Percentiles rank a stretch among this genome's conserved stretches.
These are phyloP conservation scores for Alternaria ethzedia DNA, from an alignment of 2,329 filamentous ascomycete genomes.

Conservation along the genomic window DNA sequence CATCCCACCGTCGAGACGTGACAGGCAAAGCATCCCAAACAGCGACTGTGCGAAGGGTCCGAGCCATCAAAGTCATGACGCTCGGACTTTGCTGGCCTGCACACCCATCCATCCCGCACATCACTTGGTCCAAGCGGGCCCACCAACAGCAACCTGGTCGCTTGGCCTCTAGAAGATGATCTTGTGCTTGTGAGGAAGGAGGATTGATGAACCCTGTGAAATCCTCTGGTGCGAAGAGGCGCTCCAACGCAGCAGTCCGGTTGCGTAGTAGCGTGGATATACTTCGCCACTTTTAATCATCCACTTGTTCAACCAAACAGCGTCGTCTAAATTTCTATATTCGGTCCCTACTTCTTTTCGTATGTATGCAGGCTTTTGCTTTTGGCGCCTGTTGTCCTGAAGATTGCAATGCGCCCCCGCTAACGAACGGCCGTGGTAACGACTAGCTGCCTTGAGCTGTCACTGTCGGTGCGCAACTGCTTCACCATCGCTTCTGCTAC, in stretches of 20 bases:
- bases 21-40: constrained; percentile 27
- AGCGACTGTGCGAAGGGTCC: constrained; percentile 21
- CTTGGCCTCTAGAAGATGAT: constrained; percentile 22
- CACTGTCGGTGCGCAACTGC: constrained; percentile 33
- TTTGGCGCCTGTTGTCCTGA: constrained; percentile 36
- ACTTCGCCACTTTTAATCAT: constrained; percentile 51
- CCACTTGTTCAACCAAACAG: constrained; percentile 44
- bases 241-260: constrained; percentile 32
- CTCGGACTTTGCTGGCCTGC: constrained; percentile 28
- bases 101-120: constrained; percentile 51
- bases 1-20: constrained; percentile 24
- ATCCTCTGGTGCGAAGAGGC: constrained; percentile 36
- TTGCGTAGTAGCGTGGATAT: constrained; percentile 40
- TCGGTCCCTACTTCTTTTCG: constrained; percentile 40
- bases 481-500: constrained; percentile 28
- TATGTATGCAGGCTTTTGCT: constrained; percentile 37
- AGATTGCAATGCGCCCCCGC: constrained; percentile 36
- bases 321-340: constrained; percentile 39
- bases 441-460: constrained; percentile 32
- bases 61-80: constrained; percentile 27
- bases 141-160: constrained; percentile 34
- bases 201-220: constrained; percentile 37
- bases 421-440: constrained; percentile 26
- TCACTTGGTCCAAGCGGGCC: constrained; percentile 46
- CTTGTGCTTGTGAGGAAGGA: constrained; percentile 25